Conservation (phyloP, 2,329 filamentous ascomycete species). For the Aspergillus neotritici region DNA sequence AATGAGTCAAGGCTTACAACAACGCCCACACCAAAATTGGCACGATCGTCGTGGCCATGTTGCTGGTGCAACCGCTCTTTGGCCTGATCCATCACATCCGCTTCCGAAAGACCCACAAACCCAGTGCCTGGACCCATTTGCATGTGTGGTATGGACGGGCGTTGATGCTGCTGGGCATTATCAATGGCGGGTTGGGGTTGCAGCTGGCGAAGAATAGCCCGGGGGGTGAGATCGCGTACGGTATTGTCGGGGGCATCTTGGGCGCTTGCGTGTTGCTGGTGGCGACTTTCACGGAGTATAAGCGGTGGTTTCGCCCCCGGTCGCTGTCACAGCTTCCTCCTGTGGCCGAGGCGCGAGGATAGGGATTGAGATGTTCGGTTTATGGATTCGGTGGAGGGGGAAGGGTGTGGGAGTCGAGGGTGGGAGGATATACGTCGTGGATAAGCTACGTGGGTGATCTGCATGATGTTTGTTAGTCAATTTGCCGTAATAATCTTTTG, state of each 20-base stretch:
- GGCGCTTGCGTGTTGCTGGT: slow-evolving; percentile 1
- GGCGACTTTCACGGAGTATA: no score
- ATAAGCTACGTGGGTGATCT: no score
- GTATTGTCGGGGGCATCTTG: slow-evolving; percentile 7
- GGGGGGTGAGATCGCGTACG: slow-evolving; percentile 10
- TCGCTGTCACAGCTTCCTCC: no score
- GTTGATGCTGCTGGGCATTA: slow-evolving; percentile 44
- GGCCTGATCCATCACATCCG: slow-evolving; percentile 23
- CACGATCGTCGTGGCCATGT: slow-evolving; percentile 21
- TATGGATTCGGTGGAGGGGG: no score
- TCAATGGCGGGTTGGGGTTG: slow-evolving; percentile 49
- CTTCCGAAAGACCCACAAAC: slow-evolving; percentile 16
- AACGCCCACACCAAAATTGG: slow-evolving; percentile 26
- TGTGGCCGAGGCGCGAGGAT: no score
- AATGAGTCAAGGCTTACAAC: slow-evolving; percentile 11
- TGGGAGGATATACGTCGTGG: no score
- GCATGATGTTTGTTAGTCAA: no score
- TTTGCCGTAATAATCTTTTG: no score
- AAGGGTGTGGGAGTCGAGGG: no score
- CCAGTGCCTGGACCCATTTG: slow-evolving; percentile 7
- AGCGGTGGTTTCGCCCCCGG: no score
- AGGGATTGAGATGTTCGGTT: no score
- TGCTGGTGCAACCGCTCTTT: slow-evolving; percentile 26
- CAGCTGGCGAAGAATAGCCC: slow-evolving; percentile 34
- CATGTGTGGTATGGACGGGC: slow-evolving; percentile 43